Evolutionary conservation across 1,284 basidiomycete genomes (phyloP).

Genomic region (Rhodotorula sp.): DNA sequence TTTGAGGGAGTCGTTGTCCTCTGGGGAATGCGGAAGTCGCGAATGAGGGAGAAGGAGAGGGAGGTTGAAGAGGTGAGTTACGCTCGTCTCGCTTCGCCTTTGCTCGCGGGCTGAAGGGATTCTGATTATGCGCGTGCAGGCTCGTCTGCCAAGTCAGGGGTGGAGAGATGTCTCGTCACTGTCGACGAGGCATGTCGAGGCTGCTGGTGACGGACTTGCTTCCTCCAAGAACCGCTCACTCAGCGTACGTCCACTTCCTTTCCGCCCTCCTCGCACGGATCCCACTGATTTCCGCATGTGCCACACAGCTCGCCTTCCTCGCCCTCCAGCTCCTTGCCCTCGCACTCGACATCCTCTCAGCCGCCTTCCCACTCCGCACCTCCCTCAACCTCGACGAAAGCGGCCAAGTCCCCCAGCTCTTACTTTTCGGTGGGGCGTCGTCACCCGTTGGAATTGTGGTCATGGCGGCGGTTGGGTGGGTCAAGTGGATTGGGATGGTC

Average conservation of each 20-base stretch:
- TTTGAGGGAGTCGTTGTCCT: background rate
- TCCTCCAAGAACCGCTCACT: background rate
- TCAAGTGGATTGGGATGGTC: too few species aligned
- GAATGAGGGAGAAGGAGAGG: too few species aligned
- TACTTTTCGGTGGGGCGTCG: too few species aligned
- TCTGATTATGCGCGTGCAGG: too few species aligned
- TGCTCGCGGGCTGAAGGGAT: too few species aligned
- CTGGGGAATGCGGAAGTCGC: too few species aligned
- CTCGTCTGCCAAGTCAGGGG: too few species aligned
- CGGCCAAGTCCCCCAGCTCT: too few species aligned
- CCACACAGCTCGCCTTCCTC: background rate
- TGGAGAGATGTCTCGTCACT: background rate
- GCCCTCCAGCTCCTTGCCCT: background rate
- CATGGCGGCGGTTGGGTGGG: too few species aligned
- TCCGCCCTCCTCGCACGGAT: background rate
- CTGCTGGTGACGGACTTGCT: background rate
- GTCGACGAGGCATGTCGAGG: background rate
- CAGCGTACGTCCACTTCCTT: background rate
- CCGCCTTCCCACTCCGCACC: background rate
- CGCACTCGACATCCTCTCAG: constrained; percentile 9
- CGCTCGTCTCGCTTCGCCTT: too few species aligned
- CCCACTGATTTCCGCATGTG: background rate
- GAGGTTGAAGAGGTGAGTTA: too few species aligned
- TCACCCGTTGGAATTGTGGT: too few species aligned
- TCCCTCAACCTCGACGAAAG: background rate